Percentiles rank a stretch among this genome's conserved stretches.
phyloP scores from a whole-genome alignment of 2,329 filamentous ascomycete species.

The Zymoseptoria ardabiliae region DNA sequence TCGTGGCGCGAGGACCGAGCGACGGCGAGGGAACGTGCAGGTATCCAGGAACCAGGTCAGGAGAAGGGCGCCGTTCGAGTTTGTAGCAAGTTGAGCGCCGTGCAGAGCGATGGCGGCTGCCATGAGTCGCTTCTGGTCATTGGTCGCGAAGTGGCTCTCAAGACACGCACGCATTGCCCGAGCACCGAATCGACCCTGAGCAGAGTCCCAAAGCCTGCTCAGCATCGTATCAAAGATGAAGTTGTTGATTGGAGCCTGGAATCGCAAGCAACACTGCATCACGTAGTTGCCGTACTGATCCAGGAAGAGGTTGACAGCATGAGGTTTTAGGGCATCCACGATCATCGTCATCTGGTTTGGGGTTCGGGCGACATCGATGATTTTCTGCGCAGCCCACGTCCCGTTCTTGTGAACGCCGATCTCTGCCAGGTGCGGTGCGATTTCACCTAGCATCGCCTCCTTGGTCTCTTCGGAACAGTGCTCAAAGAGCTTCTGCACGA shows the following conservation, averaged over 20 bases:
- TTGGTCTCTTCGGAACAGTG: slow-evolving; percentile 86
- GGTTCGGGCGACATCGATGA: slow-evolving; percentile 91
- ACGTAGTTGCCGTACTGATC: slow-evolving; percentile 99
- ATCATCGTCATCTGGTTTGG: slow-evolving; percentile 76
- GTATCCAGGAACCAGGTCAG: slow-evolving; percentile 98
- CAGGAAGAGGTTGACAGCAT: slow-evolving; percentile 84
- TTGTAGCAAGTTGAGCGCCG: slow-evolving; percentile 92
- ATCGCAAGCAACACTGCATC: slow-evolving; percentile 90
- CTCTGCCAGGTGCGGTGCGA: slow-evolving; percentile 86
- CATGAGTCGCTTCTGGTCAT: slow-evolving; percentile 91
- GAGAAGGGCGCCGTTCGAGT: slow-evolving; percentile 87
- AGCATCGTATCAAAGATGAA: slow-evolving; percentile 99
- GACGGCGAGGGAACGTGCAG: slow-evolving; percentile 86
- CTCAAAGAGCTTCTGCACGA: slow-evolving; percentile 98
- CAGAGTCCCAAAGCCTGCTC: slow-evolving; percentile 83
- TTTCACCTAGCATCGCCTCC: slow-evolving; percentile 82
- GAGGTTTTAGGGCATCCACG: slow-evolving; percentile 74
- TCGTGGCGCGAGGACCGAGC: slow-evolving; percentile 83
- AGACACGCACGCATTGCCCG: slow-evolving; percentile 94
- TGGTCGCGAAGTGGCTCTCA: slow-evolving; percentile 89
- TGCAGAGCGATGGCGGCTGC: slow-evolving; percentile 92
- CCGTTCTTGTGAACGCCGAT: slow-evolving; percentile 99
- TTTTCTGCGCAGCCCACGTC: slow-evolving; percentile 98
- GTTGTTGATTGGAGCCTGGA: slow-evolving; percentile 79
- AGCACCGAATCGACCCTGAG: slow-evolving; percentile 88